Evolutionary conservation across 192 early-diverging fungal genomes (phyloP), one percentile per base, ranked within the genome.

Genomic region (Coemansia sp.): DNA sequence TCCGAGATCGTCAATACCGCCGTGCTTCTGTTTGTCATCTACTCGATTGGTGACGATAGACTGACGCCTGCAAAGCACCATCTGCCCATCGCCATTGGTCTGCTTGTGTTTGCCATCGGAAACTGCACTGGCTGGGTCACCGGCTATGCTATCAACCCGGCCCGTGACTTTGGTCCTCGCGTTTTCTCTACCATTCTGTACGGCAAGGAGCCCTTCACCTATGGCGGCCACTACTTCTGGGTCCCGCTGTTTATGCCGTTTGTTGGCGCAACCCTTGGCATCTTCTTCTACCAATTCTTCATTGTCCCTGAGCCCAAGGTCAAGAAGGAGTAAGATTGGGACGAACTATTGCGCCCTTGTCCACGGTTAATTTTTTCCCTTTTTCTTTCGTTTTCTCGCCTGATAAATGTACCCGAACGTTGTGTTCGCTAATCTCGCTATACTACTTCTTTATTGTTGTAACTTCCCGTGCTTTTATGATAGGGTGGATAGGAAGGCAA

Each of bases 91-190:
- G 78, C 86, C 65, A 83, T 90, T 57, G 89, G 87, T 56, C 69
- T 91, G 21, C 61, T 86, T 46, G 74, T 91, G 15, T 74, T 85
- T 40, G 77, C 84, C 56, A 90, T 91, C 39, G 87, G 86, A 22
- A 84, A 80, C 67, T 88, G 86, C 41, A 83, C 88, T 21, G 88
- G 87, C 32, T 89, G 82, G 70, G 82, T 86, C 73, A 90, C 89
- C 21, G 87, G 88, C 43, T 89, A 87, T 51, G 87, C 86, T 45
- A 81, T 93, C 58, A 93, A 93, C 70, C 89, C 88, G 54, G 92
- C 92, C 7, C 86, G 92, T 80, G 92, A 93, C 76, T 81, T 92
- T 73, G 92, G 90, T 36, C 91, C 91, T 11, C 88, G 92, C 46
- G 70, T 89, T n/a, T 91, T 92, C 71, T 86, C 88, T 37, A 75